Conservation (phyloP, 495 filamentous ascomycete species). For the Daldinia caldariorum region DNA sequence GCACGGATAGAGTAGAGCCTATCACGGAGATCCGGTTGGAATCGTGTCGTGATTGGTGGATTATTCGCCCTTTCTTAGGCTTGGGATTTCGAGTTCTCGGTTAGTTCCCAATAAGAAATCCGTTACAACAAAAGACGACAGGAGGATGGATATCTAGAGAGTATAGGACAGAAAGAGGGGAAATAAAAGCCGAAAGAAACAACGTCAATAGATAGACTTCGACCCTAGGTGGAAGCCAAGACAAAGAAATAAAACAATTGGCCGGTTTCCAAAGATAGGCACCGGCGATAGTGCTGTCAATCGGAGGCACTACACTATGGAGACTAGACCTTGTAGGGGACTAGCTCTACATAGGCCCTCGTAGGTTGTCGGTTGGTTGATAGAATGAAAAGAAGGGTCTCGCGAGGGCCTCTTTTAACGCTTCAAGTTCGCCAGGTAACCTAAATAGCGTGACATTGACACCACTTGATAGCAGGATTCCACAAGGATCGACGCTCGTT, state of each 20-base stretch:
- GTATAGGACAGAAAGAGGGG: slow-evolving; percentile 17
- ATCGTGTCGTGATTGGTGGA: slow-evolving; percentile 47
- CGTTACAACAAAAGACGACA: slow-evolving; percentile 10
- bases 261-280: slow-evolving; percentile 28
- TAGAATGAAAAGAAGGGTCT: slow-evolving; percentile 20
- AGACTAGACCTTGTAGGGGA: slow-evolving; percentile 29
- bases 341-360: slow-evolving; percentile 15
- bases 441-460: slow-evolving; percentile 47
- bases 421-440: slow-evolving; percentile 19
- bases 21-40: slow-evolving; percentile 37
- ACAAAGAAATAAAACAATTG: slow-evolving; percentile 28
- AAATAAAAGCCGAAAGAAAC: slow-evolving; percentile 24
- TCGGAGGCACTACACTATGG: slow-evolving; percentile 38
- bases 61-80: neutral
- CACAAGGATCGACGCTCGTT: slow-evolving; percentile 40
- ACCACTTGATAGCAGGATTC: slow-evolving; percentile 41
- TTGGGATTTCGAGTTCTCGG: slow-evolving; percentile 26
- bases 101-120: slow-evolving; percentile 25
- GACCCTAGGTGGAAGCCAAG: slow-evolving; percentile 28
- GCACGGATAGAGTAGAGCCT: slow-evolving; percentile 40
- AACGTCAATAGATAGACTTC: slow-evolving; percentile 22
- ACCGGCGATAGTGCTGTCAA: slow-evolving; percentile 41
- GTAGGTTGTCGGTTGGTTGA: slow-evolving; percentile 14
- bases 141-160: slow-evolving; percentile 22
- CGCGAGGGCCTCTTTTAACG: slow-evolving; percentile 20